Evolutionary conservation across 2,329 filamentous ascomycete genomes (phyloP), one percentile per base, ranked within the genome.

Genomic region (Exserohilum turcica): DNA sequence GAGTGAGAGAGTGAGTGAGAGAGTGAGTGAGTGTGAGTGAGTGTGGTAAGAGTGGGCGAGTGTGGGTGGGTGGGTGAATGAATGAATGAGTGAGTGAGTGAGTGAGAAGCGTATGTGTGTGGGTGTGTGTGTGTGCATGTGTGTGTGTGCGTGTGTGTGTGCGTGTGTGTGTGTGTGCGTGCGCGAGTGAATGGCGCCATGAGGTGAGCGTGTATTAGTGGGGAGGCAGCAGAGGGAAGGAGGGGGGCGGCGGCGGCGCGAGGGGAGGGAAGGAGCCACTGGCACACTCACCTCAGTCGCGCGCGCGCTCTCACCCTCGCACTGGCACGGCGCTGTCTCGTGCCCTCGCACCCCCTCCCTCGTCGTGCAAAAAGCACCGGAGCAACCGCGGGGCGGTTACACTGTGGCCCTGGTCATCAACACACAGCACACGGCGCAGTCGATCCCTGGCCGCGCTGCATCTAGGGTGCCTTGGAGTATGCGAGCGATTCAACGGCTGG

Each of bases 401-500:
- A 63, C 53, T 24, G 42, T 27, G 44, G 43, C 46, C 52, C 54
- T 45, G 46, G 56, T 52, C 52, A 44, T 36, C 48, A 47, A 56
- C 54, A 47, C 60, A 60, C 42, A 32, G n/a, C 13, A 27, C 49
- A 58, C 48, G 48, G 64, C 66, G 67, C 67, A 71, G 65, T 65
- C 70, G 67, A 73, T 72, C 70, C 71, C 68, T 73, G 71, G 59
- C 59, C 50, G 60, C 48, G 58, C 59, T 60, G 54, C 59, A 48
- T 54, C 65, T 59, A 72, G 69, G 71, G 66, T 66, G 64, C 55
- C 64, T 54, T 50, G 55, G 67, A 60, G 63, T 67, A 72, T 71
- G 69, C 68, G 66, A 68, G 61, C 65, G 63, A 67, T 68, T 67
- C 71, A 74, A 74, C 71, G 71, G 71, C 70, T 64, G 64, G 70